A percentile compares a stretch with the other conserved stretches of the same genome.
phyloP scores from a whole-genome alignment of 2,329 filamentous ascomycete genomes.

The Colletotrichum sp. region DNA sequence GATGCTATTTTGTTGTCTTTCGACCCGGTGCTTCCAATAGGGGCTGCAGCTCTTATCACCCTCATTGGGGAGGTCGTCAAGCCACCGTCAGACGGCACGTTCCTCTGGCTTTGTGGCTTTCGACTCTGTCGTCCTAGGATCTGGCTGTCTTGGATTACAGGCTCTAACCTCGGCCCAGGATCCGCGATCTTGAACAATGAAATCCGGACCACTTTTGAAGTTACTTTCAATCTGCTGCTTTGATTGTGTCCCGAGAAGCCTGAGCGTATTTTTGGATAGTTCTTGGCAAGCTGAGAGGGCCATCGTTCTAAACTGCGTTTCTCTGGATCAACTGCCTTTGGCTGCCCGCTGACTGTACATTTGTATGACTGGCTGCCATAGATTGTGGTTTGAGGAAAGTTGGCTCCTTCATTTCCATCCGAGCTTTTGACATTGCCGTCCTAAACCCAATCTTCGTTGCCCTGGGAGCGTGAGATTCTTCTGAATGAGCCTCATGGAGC shows the following conservation, averaged over 20 bases:
- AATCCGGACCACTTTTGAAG: not conserved
- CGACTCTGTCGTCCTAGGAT: not conserved
- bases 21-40: not conserved
- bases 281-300: not conserved
- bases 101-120: not conserved
- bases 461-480: not conserved
- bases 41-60: slow-evolving; percentile 1
- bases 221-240: not conserved
- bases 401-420: not conserved
- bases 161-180: not conserved
- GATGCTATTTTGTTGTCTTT: not conserved
- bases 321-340: not conserved
- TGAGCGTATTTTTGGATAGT: not conserved
- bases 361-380: not conserved
- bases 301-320: not conserved
- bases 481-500: not conserved
- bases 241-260: not conserved
- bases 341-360: not conserved
- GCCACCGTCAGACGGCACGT: not conserved
- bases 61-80: not conserved
- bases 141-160: not conserved
- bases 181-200: not conserved
- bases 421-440: not conserved
- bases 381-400: not conserved
- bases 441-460: not conserved